Conservation (phyloP, 805 yeast species). For the Hanseniaspora lachancei region DNA sequence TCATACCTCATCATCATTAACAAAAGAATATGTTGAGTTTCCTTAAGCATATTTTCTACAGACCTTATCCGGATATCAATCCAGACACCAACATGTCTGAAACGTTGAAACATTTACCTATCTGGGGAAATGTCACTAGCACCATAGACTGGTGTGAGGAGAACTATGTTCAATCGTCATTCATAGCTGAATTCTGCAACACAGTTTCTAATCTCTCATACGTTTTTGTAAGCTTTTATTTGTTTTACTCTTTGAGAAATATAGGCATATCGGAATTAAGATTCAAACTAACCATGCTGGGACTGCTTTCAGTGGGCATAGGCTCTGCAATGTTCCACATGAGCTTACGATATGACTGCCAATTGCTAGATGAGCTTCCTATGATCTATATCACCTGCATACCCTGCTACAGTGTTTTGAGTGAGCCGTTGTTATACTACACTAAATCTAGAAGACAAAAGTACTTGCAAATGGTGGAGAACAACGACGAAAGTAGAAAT, state of each 20-base stretch:
- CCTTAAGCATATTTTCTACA: neutral
- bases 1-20: neutral
- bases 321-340: slow-evolving; percentile 95
- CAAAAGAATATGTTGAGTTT: neutral
- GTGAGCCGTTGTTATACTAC: slow-evolving; percentile 35
- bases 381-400: slow-evolving; percentile 97
- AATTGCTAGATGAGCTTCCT: slow-evolving; percentile 86
- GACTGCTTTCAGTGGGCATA: slow-evolving; percentile 79
- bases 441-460: neutral
- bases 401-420: slow-evolving; percentile 75
- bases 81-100: slow-evolving; percentile 29
- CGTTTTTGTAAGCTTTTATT: slow-evolving; percentile 47
- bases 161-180: slow-evolving; percentile 74
- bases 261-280: slow-evolving; percentile 41
- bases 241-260: slow-evolving; percentile 42
- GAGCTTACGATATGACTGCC: slow-evolving; percentile 83
- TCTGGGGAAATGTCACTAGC: slow-evolving; percentile 78
- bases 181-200: slow-evolving; percentile 82
- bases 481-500: neutral
- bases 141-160: slow-evolving; percentile 99
- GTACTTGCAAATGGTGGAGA: neutral
- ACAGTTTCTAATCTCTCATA: slow-evolving; percentile 63
- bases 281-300: slow-evolving; percentile 57
- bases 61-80: slow-evolving; percentile 7
- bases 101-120: slow-evolving; percentile 35